Percentiles rank a stretch among this genome's conserved stretches.
Conservation (phyloP, 306 rosid species). For the Pterocarpus macrocarpus region DNA sequence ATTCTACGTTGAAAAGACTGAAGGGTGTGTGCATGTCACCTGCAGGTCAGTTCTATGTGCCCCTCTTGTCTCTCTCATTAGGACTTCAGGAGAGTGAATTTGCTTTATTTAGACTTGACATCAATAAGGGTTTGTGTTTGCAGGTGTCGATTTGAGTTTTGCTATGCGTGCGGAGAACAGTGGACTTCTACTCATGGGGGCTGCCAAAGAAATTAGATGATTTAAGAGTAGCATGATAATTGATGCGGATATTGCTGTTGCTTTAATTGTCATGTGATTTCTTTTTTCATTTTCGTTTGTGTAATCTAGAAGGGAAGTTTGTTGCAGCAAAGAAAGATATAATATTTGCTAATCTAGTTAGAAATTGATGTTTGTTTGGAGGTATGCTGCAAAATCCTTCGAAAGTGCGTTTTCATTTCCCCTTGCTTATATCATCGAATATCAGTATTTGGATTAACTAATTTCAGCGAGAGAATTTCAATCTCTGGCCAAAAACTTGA, state of each 20-base stretch:
- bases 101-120: background rate
- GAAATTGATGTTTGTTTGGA: background rate
- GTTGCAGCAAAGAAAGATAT: background rate
- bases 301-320: background rate
- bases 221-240: background rate
- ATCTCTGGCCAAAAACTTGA: background rate
- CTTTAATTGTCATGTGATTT: constrained; percentile 16
- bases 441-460: background rate
- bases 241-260: background rate
- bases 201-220: constrained; percentile 46
- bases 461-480: background rate
- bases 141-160: constrained; percentile 68
- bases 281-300: background rate
- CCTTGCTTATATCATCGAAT: constrained; percentile 9
- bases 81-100: background rate
- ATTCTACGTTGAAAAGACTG: constrained; percentile 54
- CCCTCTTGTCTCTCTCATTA: background rate
- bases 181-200: constrained; percentile 55
- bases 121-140: constrained; percentile 33
- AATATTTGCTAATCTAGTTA: background rate
- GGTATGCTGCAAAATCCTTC: background rate
- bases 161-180: constrained; percentile 59
- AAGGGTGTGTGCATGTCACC: constrained; percentile 61
- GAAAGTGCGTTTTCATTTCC: constrained; percentile 11
- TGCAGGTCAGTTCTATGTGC: constrained; percentile 60